Base-by-base conservation (phyloP, 2,329 filamentous ascomycete genomes). In the Fusarium newnesense region DNA sequence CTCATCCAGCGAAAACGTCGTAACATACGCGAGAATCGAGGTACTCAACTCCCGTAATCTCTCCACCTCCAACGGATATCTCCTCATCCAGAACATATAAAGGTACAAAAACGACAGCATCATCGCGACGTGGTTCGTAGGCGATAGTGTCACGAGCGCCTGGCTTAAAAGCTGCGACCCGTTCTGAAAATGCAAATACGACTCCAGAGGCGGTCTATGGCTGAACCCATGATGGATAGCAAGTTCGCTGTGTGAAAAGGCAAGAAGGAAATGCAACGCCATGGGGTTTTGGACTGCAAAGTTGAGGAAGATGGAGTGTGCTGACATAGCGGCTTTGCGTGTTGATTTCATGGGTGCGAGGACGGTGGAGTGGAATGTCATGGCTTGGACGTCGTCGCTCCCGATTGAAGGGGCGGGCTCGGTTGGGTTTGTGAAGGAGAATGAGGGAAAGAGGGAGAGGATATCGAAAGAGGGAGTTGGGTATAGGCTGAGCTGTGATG, bases 321-420 rank as follows among this genome's bases (percentile, higher is more conserved):
- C 56, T 11, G 64, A 67, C 1, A 67, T 10, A 19, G 64, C 34
- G 9, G 64, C 64, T 19, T 34, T 59, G 28, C 61, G 64, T 1
- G 64, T 67, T 2, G 64, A 67, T 13, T 67, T 67, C 64, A 67
- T 67, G n/a, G 64, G 62, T 3, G 64, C 64, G 4, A 67, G 43
- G 26, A 67, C 24, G 4, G 61, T 67, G 5, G 64, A 67, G 18
- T 67, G 64, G 11, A 67, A 67, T 10, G 64, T 60, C 64, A 67
- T 67, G 1, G 64, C 64, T 36, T 67, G 64, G 4, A 67, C 64
- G 5, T 67, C 64, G n/a, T 67, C 44, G 19, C 62, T 67, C 0
- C 64, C 62, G 2, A 67, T 67, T 21, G 62, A 60, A 5, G 64
- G 64, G 10, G 64, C 64, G 2, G 62, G 39, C 16, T 59, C 28